Conservation (phyloP, 2,329 filamentous ascomycete species). For the Elsinoe batatas region DNA sequence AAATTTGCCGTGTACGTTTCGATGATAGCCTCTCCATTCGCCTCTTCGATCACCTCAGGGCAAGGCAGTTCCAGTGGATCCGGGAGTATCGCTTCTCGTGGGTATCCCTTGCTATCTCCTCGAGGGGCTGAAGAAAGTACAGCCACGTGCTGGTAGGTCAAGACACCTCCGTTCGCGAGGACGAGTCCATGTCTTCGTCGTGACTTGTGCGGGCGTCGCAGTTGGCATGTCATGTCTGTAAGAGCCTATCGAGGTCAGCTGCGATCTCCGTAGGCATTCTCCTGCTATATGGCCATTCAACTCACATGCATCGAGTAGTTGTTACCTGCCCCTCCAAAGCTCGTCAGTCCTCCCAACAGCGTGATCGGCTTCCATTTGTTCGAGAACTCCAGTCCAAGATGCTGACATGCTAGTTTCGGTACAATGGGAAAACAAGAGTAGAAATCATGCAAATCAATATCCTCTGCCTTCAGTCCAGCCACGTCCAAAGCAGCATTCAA, state of each 20-base stretch:
- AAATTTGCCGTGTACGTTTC: constrained; percentile 56
- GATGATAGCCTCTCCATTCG: constrained; percentile 42
- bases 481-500: constrained; percentile 44
- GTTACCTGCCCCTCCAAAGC: constrained; percentile 60
- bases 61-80: constrained; percentile 31
- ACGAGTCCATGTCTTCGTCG: constrained; percentile 43
- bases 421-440: constrained; percentile 65
- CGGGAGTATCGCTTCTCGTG: constrained; percentile 37
- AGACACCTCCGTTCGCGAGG: constrained; percentile 54
- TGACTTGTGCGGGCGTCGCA: constrained; percentile 30
- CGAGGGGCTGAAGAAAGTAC: constrained; percentile 44
- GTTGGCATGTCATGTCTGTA: constrained; percentile 45
- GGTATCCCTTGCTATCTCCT: constrained; percentile 35
- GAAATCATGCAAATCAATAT: constrained; percentile 54
- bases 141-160: constrained; percentile 57
- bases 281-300: constrained; percentile 5
- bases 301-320: constrained; percentile 60
- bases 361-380: constrained; percentile 45
- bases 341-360: constrained; percentile 55
- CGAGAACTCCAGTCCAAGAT: constrained; percentile 45
- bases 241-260: constrained; percentile 31
- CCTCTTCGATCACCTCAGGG: constrained; percentile 32
- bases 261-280: too few species aligned
- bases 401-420: constrained; percentile 53
- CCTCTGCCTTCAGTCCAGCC: constrained; percentile 37